phyloP scores from a whole-genome alignment of 371 early-diverging fungal species.

The Syncephalis plumigaleata region DNA sequence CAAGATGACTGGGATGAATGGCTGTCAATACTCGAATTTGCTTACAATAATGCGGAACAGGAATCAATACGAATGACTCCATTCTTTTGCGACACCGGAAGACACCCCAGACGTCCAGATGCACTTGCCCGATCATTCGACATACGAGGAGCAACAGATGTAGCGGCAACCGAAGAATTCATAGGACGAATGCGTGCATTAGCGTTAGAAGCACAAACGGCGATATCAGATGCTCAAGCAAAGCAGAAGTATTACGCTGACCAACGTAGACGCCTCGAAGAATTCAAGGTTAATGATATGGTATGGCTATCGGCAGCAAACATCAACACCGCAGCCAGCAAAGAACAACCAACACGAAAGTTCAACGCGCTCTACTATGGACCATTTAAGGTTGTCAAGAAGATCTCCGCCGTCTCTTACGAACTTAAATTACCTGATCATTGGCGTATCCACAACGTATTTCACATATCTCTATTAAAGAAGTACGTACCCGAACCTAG shows the following conservation, averaged over 20 bases:
- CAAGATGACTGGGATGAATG: constrained; percentile 24
- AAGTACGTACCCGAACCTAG: neutral
- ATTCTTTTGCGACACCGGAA: constrained; percentile 12
- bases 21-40: constrained; percentile 26
- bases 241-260: neutral
- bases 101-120: neutral
- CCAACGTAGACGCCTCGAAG: neutral
- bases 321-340: neutral
- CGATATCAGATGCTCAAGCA: neutral
- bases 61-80: constrained; percentile 12
- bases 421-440: constrained; percentile 1
- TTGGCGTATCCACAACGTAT: neutral
- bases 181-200: neutral
- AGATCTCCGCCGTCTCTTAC: neutral
- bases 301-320: neutral
- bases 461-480: constrained; percentile 1
- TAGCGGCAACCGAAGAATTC: neutral
- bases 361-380: neutral
- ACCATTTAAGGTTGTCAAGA: constrained; percentile 2
- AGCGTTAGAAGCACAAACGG: neutral
- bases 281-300: neutral
- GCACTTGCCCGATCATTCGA: neutral
- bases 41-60: constrained; percentile 22
- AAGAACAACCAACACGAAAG: neutral
- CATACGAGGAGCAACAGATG: neutral